Evolutionary conservation across 176 grass and related monocot genomes (phyloP).

Genomic region (sorghum (Sorghum bicolor)): DNA sequence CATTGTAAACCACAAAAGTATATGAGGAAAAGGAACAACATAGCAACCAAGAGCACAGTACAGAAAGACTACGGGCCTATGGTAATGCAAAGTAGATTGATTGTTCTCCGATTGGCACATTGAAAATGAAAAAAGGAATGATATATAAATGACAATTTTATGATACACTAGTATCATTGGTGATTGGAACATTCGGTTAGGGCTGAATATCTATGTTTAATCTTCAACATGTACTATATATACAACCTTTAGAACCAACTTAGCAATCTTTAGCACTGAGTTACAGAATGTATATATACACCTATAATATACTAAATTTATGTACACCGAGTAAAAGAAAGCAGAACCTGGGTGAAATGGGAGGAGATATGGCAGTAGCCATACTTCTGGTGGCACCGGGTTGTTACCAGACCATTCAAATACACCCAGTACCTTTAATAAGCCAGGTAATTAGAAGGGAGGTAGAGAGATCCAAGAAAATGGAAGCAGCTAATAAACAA

Average conservation of each 20-base stretch:
- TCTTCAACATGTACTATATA: neutral
- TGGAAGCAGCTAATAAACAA: constrained; percentile 12
- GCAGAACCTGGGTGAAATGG: constrained; percentile 83
- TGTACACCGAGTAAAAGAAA: neutral
- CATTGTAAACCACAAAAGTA: neutral
- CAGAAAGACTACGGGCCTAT: neutral
- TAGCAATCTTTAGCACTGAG: neutral
- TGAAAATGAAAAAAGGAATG: neutral
- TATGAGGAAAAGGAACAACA: neutral
- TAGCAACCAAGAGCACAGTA: constrained; percentile 3
- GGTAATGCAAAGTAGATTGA: neutral
- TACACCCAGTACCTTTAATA: constrained; percentile 83
- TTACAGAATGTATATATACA: neutral
- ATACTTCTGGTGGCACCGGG: constrained; percentile 89
- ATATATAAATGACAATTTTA: neutral
- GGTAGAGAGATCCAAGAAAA: constrained; percentile 16
- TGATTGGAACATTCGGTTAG: neutral
- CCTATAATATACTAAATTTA: neutral
- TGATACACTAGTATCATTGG: neutral
- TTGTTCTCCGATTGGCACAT: neutral
- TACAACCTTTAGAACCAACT: neutral
- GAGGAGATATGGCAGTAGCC: constrained; percentile 77
- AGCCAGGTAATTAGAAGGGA: constrained; percentile 25
- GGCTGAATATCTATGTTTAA: neutral
- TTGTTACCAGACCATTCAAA: constrained; percentile 99